These are phyloP conservation scores for Hypoxylon sp. DNA, from an alignment of 2,329 filamentous ascomycete species.

Conservation along the genomic window DNA sequence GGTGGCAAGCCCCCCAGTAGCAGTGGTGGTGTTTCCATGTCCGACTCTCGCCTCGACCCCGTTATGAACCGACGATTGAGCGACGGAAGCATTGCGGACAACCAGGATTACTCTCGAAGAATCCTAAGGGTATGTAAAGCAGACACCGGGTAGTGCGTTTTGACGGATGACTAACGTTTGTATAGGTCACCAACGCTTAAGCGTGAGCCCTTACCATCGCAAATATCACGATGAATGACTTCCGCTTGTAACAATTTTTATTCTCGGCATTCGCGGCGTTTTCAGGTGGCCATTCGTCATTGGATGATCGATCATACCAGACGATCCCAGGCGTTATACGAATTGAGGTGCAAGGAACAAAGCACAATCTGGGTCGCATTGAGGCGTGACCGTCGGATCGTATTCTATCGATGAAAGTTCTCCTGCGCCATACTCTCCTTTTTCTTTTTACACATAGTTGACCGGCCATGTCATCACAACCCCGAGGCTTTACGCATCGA, in stretches of 20 bases:
- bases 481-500: too few relatives aligned
- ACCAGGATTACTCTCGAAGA: conserved; percentile 94
- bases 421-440: conserved; percentile 46
- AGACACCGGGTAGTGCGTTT: background rate
- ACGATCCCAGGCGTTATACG: conserved; percentile 48
- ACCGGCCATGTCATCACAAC: conserved; percentile 26
- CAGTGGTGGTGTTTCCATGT: conserved; percentile 73
- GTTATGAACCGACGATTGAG: conserved; percentile 87
- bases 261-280: conserved; percentile 49
- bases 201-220: conserved; percentile 37
- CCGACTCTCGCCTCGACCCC: conserved; percentile 86
- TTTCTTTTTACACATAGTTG: conserved; percentile 33
- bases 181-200: conserved; percentile 49
- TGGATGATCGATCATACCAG: conserved; percentile 43
- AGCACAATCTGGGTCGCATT: conserved; percentile 38
- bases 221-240: conserved; percentile 47
- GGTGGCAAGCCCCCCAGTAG: conserved; percentile 68
- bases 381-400: conserved; percentile 36
- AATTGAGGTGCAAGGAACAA: conserved; percentile 44
- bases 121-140: conserved; percentile 81
- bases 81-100: conserved; percentile 95
- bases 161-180: conserved; percentile 27
- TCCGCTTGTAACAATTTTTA: conserved; percentile 44
- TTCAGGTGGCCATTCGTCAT: conserved; percentile 47
- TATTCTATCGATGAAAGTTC: conserved; percentile 33